Base-by-base conservation (phyloP, 768 basidiomycete genomes). In the Exsudoporus frostii region DNA sequence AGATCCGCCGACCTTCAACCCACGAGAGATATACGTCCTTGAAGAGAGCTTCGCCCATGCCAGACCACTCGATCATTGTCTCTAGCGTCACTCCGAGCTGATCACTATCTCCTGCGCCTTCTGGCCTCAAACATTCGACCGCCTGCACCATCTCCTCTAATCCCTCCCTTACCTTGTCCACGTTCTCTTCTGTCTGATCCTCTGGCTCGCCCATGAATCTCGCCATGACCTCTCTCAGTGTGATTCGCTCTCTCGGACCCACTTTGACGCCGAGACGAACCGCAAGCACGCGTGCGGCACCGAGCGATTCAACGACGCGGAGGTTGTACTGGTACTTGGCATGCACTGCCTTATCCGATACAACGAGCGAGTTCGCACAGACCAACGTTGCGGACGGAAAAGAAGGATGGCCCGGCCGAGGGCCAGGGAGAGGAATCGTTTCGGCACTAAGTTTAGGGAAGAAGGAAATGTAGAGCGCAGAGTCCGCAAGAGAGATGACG, bases 241-340 rank as follows among this genome's bases (percentile, higher is more conserved):
- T 87, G 34, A 88, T 73, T 53, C 77, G 82, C 67, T 69, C 53
- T 69, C 71, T 17, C 58, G 72, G 13, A 72, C 68, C 20, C 13
- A 74, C 65, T 1, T 56, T 15, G 15, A 89, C 55, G 2, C 76
- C 78, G 22, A 94, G 78, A 34, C 73, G 71, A 29, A 79, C 76
- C 0, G 85, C 84, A 13, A 97, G 77, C 6, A 92, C 74, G 24
- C 88, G 79, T 0, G 93, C 90, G 1, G 84, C 87, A 33, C 84
- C 85, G 19, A 92, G 84, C 0, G 87, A 90, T 69, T 97, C 93
- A n/a, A 95, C 88, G 32, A 94, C 92, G 32, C 91, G 90, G 15
- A 95, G 76, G 65, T 97, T 96, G 74, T 96, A 95, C 41, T 84
- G 79, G 33, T 77, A 79, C 60, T 86, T 88, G 2, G 90, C 88